Evolutionary conservation across 148 eudicot genomes (phyloP).

Genomic region (Vaccinium macrocarpon): DNA sequence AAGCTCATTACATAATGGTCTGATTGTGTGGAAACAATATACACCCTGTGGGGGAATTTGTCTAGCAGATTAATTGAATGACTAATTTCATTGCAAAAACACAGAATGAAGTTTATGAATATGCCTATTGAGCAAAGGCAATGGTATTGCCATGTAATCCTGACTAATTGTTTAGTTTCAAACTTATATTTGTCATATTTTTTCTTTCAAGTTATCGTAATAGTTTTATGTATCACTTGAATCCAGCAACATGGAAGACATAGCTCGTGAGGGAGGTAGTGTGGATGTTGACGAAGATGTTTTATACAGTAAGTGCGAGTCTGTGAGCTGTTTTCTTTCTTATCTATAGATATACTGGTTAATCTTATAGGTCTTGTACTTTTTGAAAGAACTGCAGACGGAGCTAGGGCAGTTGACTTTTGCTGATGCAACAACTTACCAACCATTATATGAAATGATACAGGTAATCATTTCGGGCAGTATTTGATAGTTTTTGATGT

Average conservation of each 20-base stretch:
- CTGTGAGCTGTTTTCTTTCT: background rate
- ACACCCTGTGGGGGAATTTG: background rate
- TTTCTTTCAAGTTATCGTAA: background rate
- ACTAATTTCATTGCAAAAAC: background rate
- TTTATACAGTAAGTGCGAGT: slow-evolving; percentile 61
- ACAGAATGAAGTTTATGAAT: background rate
- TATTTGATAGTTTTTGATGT: background rate
- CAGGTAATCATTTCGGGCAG: slow-evolving; percentile 42
- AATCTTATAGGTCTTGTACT: slow-evolving; percentile 29
- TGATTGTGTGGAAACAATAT: background rate
- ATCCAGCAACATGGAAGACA: slow-evolving; percentile 95
- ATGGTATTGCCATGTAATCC: background rate
- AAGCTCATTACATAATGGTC: background rate
- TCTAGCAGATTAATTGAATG: background rate
- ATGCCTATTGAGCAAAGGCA: background rate
- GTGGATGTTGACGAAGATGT: slow-evolving; percentile 72
- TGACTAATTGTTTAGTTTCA: background rate
- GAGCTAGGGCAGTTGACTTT: slow-evolving; percentile 68
- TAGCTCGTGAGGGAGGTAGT: slow-evolving; percentile 91
- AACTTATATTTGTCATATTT: background rate
- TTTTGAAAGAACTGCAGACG: slow-evolving; percentile 61
- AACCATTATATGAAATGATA: slow-evolving; percentile 79
- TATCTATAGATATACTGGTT: background rate
- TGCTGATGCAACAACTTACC: slow-evolving; percentile 46
- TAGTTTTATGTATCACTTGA: slow-evolving; percentile 16